These are phyloP conservation scores for Carex parvula DNA, from an alignment of 176 grass and related monocot species.

Conservation along the genomic window DNA sequence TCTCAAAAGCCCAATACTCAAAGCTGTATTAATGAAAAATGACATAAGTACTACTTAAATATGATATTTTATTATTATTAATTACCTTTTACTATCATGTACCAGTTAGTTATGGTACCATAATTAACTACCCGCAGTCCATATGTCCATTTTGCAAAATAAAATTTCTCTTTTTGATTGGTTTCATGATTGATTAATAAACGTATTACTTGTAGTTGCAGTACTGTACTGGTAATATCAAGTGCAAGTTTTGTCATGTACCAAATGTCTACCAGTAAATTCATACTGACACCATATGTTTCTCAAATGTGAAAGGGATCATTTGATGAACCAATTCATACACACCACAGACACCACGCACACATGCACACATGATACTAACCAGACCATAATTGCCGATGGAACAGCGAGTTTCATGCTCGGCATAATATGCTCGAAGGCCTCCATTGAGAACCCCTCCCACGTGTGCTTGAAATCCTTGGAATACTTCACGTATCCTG, in stretches of 20 bases:
- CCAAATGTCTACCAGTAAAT: constrained; percentile 6
- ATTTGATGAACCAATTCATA: background rate
- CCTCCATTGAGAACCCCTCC: constrained; percentile 59
- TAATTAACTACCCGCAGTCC: background rate
- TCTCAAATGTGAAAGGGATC: background rate
- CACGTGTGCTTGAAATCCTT: constrained; percentile 47
- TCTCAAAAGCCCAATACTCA: constrained; percentile 88
- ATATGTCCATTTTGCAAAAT: background rate
- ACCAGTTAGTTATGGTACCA: too few relatives aligned
- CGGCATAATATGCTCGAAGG: constrained; percentile 52
- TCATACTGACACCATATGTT: background rate
- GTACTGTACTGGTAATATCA: background rate
- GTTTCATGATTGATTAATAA: background rate
- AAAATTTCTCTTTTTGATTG: background rate
- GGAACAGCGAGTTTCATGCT: constrained; percentile 71
- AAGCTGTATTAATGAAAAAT: constrained; percentile 38
- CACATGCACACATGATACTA: background rate
- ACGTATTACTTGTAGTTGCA: too few relatives aligned
- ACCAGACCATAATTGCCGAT: constrained; percentile 95
- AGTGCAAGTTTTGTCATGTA: background rate
- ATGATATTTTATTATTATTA: background rate
- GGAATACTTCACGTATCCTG: constrained; percentile 40
- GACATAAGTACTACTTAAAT: background rate
- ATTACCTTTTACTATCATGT: background rate
- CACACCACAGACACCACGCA: background rate